Evolutionary conservation across 192 early-diverging fungal species (phyloP).

Genomic region (Rhizophagus sp.): DNA sequence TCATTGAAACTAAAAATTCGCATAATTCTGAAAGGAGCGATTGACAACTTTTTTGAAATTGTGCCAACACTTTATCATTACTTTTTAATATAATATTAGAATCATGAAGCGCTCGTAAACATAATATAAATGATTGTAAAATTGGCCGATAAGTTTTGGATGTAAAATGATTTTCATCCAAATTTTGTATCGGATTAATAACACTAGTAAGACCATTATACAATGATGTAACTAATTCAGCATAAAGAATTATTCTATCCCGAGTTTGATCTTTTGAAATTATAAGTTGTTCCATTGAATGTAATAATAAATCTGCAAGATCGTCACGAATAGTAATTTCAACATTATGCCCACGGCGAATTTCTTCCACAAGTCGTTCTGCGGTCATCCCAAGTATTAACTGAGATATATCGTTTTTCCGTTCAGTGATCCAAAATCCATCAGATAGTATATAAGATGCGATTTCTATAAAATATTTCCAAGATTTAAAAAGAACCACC

Average conservation of each 20-base stretch:
- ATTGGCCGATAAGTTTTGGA: slow-evolving; percentile 37
- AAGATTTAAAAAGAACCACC: slow-evolving; percentile 36
- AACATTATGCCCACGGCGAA: not conserved
- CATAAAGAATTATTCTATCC: not conserved
- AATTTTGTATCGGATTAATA: slow-evolving; percentile 6
- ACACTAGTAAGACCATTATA: slow-evolving; percentile 23
- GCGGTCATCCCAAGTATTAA: not conserved
- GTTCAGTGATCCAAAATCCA: slow-evolving; percentile 14
- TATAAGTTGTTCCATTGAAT: slow-evolving; percentile 11
- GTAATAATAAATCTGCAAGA: slow-evolving; percentile 15
- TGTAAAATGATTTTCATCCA: not conserved
- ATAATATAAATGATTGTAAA: slow-evolving; percentile 39
- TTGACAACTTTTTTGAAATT: slow-evolving; percentile 19
- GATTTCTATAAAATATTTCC: slow-evolving; percentile 36
- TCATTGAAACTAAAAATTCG: not conserved
- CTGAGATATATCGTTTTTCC: slow-evolving; percentile 16
- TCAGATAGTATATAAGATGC: slow-evolving; percentile 23
- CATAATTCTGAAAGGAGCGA: slow-evolving; percentile 13
- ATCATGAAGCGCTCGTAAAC: slow-evolving; percentile 32
- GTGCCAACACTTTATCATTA: not conserved
- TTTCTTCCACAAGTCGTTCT: slow-evolving; percentile 21
- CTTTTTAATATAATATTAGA: not conserved
- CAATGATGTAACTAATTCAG: slow-evolving; percentile 11
- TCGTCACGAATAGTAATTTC: slow-evolving; percentile 18
- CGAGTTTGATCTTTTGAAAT: not conserved